These are phyloP conservation scores for Quercus lobata DNA, from an alignment of 331 rosid species.

Conservation along the genomic window DNA sequence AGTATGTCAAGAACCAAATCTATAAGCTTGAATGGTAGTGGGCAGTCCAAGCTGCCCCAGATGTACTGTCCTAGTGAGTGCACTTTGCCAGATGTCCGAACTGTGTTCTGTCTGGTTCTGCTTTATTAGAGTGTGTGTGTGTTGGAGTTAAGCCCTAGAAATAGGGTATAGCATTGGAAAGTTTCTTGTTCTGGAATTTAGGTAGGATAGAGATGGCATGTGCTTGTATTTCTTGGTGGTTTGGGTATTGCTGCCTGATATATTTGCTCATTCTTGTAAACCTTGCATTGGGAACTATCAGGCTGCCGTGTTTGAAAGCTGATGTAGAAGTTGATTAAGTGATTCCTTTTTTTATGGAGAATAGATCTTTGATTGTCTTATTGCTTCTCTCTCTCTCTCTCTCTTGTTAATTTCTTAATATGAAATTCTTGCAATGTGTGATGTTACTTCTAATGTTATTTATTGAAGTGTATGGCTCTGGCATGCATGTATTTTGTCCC, in stretches of 20 bases:
- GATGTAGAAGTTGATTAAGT: no score
- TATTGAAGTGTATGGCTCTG: background rate
- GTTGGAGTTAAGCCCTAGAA: background rate
- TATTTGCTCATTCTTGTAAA: no score
- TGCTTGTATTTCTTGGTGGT: background rate
- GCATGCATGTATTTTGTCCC: background rate
- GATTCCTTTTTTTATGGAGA: background rate
- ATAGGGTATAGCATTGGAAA: background rate
- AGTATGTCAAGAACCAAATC: background rate
- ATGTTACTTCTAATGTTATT: background rate
- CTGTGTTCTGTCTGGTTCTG: background rate
- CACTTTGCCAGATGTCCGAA: background rate
- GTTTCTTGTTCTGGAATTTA: background rate
- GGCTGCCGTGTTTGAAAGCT: no score
- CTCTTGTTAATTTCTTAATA: background rate
- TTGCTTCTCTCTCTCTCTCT: no score
- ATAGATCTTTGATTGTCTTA: background rate
- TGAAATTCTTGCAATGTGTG: background rate
- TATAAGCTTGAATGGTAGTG: background rate
- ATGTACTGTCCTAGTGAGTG: background rate
- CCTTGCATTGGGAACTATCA: no score
- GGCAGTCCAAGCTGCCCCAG: background rate
- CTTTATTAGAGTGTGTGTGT: background rate
- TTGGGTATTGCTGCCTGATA: background rate
- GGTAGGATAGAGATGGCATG: background rate